phyloP scores from a whole-genome alignment of 352 stramenopile species.

The Halophytophthora batemanensis region DNA sequence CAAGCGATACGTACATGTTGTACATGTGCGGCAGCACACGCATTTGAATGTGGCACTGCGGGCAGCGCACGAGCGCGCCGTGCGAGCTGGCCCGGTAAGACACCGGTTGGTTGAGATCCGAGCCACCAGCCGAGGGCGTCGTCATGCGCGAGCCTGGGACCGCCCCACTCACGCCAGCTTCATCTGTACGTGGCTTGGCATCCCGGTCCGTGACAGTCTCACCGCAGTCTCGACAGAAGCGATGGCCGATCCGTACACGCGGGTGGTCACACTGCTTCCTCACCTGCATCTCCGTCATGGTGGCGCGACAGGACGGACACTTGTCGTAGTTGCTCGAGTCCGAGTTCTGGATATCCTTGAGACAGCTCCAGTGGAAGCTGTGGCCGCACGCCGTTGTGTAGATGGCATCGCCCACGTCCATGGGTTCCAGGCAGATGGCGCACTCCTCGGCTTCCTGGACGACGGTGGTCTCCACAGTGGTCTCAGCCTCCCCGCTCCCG shows the following conservation, averaged over 20 bases:
- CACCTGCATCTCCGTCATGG: conserved; percentile 78
- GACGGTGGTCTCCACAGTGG: conserved; percentile 34
- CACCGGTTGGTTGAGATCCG: conserved; percentile 39
- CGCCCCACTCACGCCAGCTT: conserved; percentile 14
- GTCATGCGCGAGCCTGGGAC: conserved; percentile 20
- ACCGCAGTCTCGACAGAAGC: conserved; percentile 79
- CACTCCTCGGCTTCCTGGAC: conserved; percentile 76
- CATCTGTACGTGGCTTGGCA: conserved; percentile 59
- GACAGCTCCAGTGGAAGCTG: conserved; percentile 83
- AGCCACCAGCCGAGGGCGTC: conserved; percentile 8
- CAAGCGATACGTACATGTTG: conserved; percentile 67
- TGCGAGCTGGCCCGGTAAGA: conserved; percentile 81
- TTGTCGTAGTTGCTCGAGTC: conserved; percentile 83
- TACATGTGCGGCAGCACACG: conserved; percentile 87
- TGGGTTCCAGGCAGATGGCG: conserved; percentile 80
- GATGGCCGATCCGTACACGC: conserved; percentile 71
- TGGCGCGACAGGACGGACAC: conserved; percentile 73
- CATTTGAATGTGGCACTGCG: conserved; percentile 87
- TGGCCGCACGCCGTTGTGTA: conserved; percentile 82
- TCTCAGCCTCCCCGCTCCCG: conserved; percentile 16
- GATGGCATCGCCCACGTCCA: conserved; percentile 78
- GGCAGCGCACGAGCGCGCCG: conserved; percentile 79
- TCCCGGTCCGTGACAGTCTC: conserved; percentile 50
- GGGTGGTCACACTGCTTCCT: conserved; percentile 85
- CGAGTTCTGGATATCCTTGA: conserved; percentile 81